Conservation (phyloP, 495 filamentous ascomycete species). For the Aspergillus wentii region DNA sequence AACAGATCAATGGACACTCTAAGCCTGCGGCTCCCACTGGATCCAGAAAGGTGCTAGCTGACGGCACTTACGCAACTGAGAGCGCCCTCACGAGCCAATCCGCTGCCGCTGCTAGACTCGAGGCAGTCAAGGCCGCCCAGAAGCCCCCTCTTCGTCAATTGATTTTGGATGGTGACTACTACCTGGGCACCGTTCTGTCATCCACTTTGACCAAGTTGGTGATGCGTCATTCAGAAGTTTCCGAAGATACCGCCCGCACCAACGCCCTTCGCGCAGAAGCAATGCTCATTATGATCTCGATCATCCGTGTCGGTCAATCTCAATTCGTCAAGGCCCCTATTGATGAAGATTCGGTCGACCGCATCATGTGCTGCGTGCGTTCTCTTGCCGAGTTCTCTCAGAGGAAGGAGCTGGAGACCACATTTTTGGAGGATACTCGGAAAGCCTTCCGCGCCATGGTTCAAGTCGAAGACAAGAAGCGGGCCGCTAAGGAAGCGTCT, state of each 20-base stretch:
- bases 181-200: conserved; percentile 89
- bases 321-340: conserved; percentile 97
- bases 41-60: conserved; percentile 86
- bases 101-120: conserved; percentile 80
- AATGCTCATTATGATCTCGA: conserved; percentile 99
- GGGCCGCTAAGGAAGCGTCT: conserved; percentile 80
- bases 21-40: conserved; percentile 73
- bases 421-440: conserved; percentile 92
- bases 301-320: conserved; percentile 94
- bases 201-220: conserved; percentile 96
- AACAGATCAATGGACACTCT: conserved; percentile 77
- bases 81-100: conserved; percentile 92
- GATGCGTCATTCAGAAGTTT: conserved; percentile 96
- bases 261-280: conserved; percentile 95
- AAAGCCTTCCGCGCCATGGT: conserved; percentile 99
- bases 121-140: conserved; percentile 93
- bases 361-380: conserved; percentile 94
- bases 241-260: conserved; percentile 77
- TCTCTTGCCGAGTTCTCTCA: conserved; percentile 87
- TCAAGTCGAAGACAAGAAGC: conserved; percentile 95
- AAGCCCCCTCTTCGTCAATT: conserved; percentile 94
- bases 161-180: conserved; percentile 96
- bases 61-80: conserved; percentile 96
- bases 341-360: conserved; percentile 95
- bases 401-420: conserved; percentile 82